Conservation (phyloP, 2,329 filamentous ascomycete genomes). For the Clarireedia homoeocarpa region DNA sequence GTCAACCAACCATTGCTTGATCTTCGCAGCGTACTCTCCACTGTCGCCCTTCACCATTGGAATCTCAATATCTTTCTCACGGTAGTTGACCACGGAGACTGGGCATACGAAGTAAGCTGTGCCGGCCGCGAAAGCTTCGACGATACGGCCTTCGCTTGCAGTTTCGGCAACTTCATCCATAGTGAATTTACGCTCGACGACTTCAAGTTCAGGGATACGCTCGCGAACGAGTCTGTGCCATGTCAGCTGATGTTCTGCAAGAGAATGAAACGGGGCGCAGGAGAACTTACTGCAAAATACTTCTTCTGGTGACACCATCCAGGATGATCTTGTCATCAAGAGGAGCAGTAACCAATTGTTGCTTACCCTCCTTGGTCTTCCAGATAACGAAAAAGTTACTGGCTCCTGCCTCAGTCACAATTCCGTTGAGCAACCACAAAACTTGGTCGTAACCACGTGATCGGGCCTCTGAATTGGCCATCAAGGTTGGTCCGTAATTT, state of each 20-base stretch:
- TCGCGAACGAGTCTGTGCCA: conserved; percentile 5
- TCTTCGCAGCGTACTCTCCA: conserved; percentile 48
- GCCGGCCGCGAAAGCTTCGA: conserved; percentile 81
- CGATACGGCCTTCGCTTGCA: conserved; percentile 61
- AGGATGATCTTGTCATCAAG: conserved; percentile 78
- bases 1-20: conserved; percentile 61
- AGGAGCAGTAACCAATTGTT: conserved; percentile 75
- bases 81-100: conserved; percentile 60
- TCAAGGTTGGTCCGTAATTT: conserved; percentile 81
- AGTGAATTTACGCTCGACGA: conserved; percentile 76
- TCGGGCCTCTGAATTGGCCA: conserved; percentile 69
- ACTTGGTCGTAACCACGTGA: conserved; percentile 76
- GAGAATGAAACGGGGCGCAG: neutral
- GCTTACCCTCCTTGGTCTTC: conserved; percentile 54
- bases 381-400: conserved; percentile 88
- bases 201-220: conserved; percentile 39
- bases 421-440: conserved; percentile 80
- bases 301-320: conserved; percentile 79
- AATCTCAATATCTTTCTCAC: conserved; percentile 54
- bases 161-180: conserved; percentile 73
- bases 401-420: conserved; percentile 85
- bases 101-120: conserved; percentile 74
- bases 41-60: conserved; percentile 47
- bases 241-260: neutral
- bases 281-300: conserved; percentile 61